phyloP scores from a whole-genome alignment of 179 eudicot species.

The Patellifolia procumbens region DNA sequence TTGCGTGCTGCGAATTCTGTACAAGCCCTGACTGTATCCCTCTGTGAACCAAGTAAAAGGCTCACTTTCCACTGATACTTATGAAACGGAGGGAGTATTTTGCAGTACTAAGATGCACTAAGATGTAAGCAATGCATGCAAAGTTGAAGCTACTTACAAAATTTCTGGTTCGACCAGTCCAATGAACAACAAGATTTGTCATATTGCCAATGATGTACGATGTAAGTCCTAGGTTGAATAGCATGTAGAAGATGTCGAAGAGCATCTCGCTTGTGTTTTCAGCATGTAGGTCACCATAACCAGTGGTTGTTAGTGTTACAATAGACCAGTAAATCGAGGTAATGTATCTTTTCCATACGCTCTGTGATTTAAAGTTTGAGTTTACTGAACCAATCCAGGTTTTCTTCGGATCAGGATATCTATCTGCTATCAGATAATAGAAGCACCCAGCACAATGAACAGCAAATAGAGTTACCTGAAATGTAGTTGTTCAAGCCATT shows the following conservation, averaged over 20 bases:
- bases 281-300: slow-evolving; percentile 90
- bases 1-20: slow-evolving; percentile 73
- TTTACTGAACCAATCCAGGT: slow-evolving; percentile 91
- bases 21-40: slow-evolving; percentile 73
- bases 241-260: slow-evolving; percentile 69
- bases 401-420: slow-evolving; percentile 55
- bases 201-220: slow-evolving; percentile 93
- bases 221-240: slow-evolving; percentile 84
- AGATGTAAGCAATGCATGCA: background rate
- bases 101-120: too few species aligned
- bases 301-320: slow-evolving; percentile 80
- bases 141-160: slow-evolving; percentile 56
- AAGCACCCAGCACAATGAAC: slow-evolving; percentile 94
- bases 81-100: too few species aligned
- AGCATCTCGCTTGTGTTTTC: slow-evolving; percentile 86
- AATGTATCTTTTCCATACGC: slow-evolving; percentile 67
- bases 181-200: slow-evolving; percentile 91
- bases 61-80: too few species aligned
- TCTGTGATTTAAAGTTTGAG: slow-evolving; percentile 58
- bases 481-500: background rate
- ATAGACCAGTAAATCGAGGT: slow-evolving; percentile 82
- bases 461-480: slow-evolving; percentile 83
- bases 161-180: slow-evolving; percentile 87
- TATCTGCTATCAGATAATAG: slow-evolving; percentile 78
- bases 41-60: slow-evolving; percentile 55